These are phyloP conservation scores for Solanum appendiculatum DNA, from an alignment of 257 asterid genomes.

Conservation along the genomic window DNA sequence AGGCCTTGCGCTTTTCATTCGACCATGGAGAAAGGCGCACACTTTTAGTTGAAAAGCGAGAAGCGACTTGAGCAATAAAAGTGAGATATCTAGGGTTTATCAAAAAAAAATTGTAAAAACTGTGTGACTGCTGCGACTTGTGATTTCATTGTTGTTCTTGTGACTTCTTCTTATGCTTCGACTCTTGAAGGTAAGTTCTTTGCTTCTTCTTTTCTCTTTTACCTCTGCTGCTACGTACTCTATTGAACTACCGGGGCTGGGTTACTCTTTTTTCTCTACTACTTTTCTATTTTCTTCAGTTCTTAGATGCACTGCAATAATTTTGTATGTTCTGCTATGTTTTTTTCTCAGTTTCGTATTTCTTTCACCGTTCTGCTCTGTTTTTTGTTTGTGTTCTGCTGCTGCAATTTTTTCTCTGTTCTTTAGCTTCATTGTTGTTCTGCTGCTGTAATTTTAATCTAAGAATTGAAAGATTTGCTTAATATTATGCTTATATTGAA, in stretches of 20 bases:
- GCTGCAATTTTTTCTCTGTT: background rate
- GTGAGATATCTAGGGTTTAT: background rate
- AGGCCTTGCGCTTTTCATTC: background rate
- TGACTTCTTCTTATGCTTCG: background rate
- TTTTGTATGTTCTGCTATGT: background rate
- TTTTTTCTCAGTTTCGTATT: background rate
- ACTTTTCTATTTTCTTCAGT: background rate
- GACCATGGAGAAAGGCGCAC: background rate
- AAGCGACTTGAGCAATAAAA: background rate
- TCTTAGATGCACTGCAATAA: background rate
- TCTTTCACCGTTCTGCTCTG: too few species aligned
- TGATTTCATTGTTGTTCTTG: background rate
- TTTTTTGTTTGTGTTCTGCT: background rate
- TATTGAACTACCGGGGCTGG: background rate
- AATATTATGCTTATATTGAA: background rate
- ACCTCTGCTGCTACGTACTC: background rate
- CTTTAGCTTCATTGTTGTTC: background rate
- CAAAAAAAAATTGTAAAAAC: background rate
- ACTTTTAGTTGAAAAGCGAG: background rate
- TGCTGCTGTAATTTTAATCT: background rate
- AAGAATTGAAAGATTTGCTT: background rate
- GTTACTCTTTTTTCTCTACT: background rate
- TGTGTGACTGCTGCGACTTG: background rate
- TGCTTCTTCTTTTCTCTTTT: background rate
- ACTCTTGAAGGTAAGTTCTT: background rate